Base-by-base conservation (phyloP, 2,329 filamentous ascomycete species). In the Beauveria scarabaeidicola region DNA sequence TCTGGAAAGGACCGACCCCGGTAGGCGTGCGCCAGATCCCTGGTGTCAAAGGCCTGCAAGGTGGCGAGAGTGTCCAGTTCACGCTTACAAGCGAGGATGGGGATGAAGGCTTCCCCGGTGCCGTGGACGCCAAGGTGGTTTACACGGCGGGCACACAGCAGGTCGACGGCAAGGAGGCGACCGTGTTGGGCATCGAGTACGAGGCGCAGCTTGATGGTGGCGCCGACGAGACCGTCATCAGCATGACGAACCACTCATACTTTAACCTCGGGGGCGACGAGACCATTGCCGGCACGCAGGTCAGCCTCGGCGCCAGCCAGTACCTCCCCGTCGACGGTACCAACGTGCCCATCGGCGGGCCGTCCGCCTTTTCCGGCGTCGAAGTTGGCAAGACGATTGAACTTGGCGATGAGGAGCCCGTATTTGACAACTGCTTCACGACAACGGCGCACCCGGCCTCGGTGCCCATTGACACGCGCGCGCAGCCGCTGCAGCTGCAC, bases 241-340 rank as follows among this genome's bases (percentile, higher is more conserved):
- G 92, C 75, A 82, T 97, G 75, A 97, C 94, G 53, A 99, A 97
- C 77, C 93, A 99, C 78, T 95, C 90, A 43, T 88, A 88, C 76
- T 88, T 88, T 73, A 87, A 88, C 73, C 78, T 87, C 38, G 75
- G 78, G 3, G 79, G 79, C 66, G 74, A 72, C 40, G 70, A 77
- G 17, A 77, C 79, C 19, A 81, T 83, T 61, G 79, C 80, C 57
- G 81, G 79, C 64, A 85, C 82, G 10, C 68, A 73, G 67, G 88
- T 92, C 74, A 90, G 88, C 66, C 82, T 95, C 54, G 78, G 77
- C 48, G 82, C 80, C 29, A 77, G 79, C 67, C 72, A 75, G 46
- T 87, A 95, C 72, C 85, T 96, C 50, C 89, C 88, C 29, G 81
- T 92, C 52, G 89, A 94, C 71, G 75, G 78, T 46, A 79, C 78